These are phyloP conservation scores for Tylopilus orsonianus DNA, from an alignment of 1,284 basidiomycete genomes.

Conservation along the genomic window DNA sequence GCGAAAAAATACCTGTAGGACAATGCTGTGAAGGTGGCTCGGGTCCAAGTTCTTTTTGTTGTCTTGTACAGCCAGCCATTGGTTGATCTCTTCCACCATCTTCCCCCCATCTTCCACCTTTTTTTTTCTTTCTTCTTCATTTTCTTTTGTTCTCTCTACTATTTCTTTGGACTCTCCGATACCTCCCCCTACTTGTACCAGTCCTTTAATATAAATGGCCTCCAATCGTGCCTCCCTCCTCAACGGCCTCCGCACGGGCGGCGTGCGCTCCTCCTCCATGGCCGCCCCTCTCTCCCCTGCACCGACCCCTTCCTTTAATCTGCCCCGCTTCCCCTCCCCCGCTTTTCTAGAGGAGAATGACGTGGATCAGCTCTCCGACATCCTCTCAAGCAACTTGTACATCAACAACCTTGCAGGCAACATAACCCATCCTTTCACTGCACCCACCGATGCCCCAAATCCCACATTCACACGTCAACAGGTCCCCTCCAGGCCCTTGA, in stretches of 20 bases:
- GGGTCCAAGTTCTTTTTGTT: slow-evolving; percentile 24
- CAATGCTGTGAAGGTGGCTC: slow-evolving; percentile 18
- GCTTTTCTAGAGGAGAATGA: slow-evolving; percentile 55
- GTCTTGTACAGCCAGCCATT: slow-evolving; percentile 7
- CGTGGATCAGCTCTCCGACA: slow-evolving; percentile 56
- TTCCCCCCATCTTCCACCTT: background rate
- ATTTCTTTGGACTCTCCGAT: slow-evolving; percentile 18
- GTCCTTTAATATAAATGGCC: slow-evolving; percentile 48
- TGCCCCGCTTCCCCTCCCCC: slow-evolving; percentile 47
- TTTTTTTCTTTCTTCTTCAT: background rate
- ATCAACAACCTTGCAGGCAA: slow-evolving; percentile 32
- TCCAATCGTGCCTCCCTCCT: slow-evolving; percentile 77
- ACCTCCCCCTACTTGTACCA: slow-evolving; percentile 30
- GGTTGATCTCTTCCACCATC: slow-evolving; percentile 10
- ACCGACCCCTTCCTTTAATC: slow-evolving; percentile 56
- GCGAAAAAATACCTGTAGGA: slow-evolving; percentile 76
- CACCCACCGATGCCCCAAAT: slow-evolving; percentile 64
- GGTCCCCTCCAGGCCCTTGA: slow-evolving; percentile 42
- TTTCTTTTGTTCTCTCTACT: slow-evolving; percentile 20
- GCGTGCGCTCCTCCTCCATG: slow-evolving; percentile 69
- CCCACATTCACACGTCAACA: slow-evolving; percentile 68
- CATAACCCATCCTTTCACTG: slow-evolving; percentile 52
- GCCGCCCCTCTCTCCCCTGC: slow-evolving; percentile 68
- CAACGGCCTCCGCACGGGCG: slow-evolving; percentile 80
- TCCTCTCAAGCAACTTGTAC: slow-evolving; percentile 50